A percentile compares a stretch with the other conserved stretches of the same genome.
These are phyloP conservation scores for Nemania abortiva DNA, from an alignment of 2,329 filamentous ascomycete genomes.

Conservation along the genomic window DNA sequence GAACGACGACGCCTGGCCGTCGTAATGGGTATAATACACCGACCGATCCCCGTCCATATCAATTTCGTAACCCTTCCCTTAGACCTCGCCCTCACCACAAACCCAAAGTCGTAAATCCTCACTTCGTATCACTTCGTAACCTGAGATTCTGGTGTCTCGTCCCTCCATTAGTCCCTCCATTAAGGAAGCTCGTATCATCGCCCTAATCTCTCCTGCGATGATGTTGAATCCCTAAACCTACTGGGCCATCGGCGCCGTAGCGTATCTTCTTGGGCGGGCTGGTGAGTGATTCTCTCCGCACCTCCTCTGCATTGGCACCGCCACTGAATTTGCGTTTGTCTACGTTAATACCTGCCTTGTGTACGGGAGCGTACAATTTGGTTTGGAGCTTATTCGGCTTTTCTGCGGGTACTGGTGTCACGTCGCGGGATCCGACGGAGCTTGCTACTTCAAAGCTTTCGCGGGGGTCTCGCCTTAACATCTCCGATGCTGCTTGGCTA, in stretches of 20 bases:
- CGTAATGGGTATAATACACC: conserved; percentile 32
- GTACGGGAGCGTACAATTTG: conserved; percentile 62
- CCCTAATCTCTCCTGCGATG: conserved; percentile 29
- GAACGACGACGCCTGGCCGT: neutral
- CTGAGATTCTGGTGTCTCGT: conserved; percentile 10
- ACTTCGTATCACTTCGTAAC: conserved; percentile 31
- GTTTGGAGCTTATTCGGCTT: conserved; percentile 63
- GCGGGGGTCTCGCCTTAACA: conserved; percentile 73
- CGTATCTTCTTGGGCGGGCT: conserved; percentile 67
- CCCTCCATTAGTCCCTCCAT: too few relatives aligned
- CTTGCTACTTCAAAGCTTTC: conserved; percentile 65
- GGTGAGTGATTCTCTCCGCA: conserved; percentile 52
- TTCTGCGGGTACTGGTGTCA: conserved; percentile 59
- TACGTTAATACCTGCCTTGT: conserved; percentile 53
- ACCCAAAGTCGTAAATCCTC: conserved; percentile 32
- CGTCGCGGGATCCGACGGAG: conserved; percentile 59
- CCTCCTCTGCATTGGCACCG: conserved; percentile 48
- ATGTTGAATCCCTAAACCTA: conserved; percentile 66
- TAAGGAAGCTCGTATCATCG: neutral
- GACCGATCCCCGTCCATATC: conserved; percentile 19
- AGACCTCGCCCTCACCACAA: conserved; percentile 3
- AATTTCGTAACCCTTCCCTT: conserved; percentile 9
- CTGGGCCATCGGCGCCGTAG: conserved; percentile 56
- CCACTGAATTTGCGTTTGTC: conserved; percentile 67
- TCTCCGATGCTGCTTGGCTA: conserved; percentile 79